A percentile compares a stretch with the other conserved stretches of the same genome.
Evolutionary conservation across 306 rosid genomes (phyloP).

Genomic region (Cicer judaicum): DNA sequence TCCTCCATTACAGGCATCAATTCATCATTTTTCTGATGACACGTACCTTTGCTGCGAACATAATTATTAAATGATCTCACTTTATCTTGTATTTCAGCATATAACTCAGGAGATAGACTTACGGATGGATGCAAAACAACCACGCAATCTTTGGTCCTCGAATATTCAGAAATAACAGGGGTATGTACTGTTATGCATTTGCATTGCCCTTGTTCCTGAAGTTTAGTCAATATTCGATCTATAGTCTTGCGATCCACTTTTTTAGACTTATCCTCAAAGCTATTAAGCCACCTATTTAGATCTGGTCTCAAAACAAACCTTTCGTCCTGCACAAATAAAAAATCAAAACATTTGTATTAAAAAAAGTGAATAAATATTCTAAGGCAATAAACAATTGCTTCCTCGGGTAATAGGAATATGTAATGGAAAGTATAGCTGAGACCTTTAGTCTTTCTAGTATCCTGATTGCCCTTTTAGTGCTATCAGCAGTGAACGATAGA

Average conservation of each 20-base stretch:
- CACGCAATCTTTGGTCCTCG: slow-evolving; percentile 50
- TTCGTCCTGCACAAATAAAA: slow-evolving; percentile 60
- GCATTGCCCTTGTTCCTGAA: slow-evolving; percentile 73
- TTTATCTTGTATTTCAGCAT: slow-evolving; percentile 75
- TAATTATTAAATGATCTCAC: slow-evolving; percentile 72
- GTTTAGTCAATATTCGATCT: slow-evolving; percentile 69
- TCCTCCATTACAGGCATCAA: slow-evolving; percentile 72
- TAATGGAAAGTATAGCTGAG: slow-evolving; percentile 39
- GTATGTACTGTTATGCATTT: slow-evolving; percentile 65
- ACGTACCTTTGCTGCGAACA: slow-evolving; percentile 60
- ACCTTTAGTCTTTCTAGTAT: slow-evolving; percentile 86
- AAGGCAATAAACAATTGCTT: slow-evolving; percentile 38
- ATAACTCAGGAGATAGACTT: slow-evolving; percentile 67
- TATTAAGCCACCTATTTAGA: slow-evolving; percentile 73
- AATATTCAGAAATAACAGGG: slow-evolving; percentile 73
- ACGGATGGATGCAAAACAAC: slow-evolving; percentile 84
- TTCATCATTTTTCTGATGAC: slow-evolving; percentile 58
- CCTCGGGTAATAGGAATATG: slow-evolving; percentile 19
- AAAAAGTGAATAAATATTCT: slow-evolving; percentile 29
- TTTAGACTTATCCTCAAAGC: slow-evolving; percentile 70
- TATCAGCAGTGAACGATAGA: slow-evolving; percentile 56
- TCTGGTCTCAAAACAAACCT: slow-evolving; percentile 77
- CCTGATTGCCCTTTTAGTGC: slow-evolving; percentile 71
- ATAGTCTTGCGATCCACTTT: slow-evolving; percentile 77
- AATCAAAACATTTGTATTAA: slow-evolving; percentile 21